Base-by-base conservation (phyloP, 495 filamentous ascomycete species). In the Hypoxylon subgilvum region DNA sequence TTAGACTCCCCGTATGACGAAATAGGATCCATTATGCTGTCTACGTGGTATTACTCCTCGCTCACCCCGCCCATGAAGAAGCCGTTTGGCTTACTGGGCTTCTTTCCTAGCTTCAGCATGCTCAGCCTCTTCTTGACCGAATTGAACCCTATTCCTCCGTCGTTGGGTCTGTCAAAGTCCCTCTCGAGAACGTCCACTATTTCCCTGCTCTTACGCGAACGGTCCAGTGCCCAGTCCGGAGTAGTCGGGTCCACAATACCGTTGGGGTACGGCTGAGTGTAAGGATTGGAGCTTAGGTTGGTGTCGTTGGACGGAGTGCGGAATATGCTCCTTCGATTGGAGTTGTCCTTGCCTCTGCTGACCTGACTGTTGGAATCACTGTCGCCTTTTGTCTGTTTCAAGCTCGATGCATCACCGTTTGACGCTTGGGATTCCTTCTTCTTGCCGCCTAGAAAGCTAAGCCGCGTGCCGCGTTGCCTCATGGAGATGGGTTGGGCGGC, bases 71-170 rank as follows among this genome's bases (percentile, higher is more conserved):
- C 74, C 75, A 80, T 82, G 46, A 70, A 49, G 34, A 64, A 61
- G 42, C 75, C 80, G 52, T 69, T 78, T 13, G 67, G 72, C 68
- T 81, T 84, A 65, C 83, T 86, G 21, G 69, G 73, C 76, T 89
- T 88, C 72, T 84, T 85, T 31, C 85, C 84, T 54, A 90, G 67
- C 50, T 83, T 83, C 58, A 93, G 59, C 40, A 86, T 66, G 61
- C 88, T 91, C 43, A 92, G 72, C 63, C 89, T 70, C 72, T 88
- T 91, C 72, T 82, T 82, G 46, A 91, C 80, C 53, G 82, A 86
- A 4, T 81, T 76, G n/a, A 77, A 72, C 23, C 71, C 69, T 45
- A 72, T 61, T 61, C 52, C 61, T 10, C 68, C 69, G 52, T 70
- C 66, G 13, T 58, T 63, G 6, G 63, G 40, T 23, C 48, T 47